Evolutionary conservation across 164 flowering plant species (phyloP).

Genomic region (Chimonanthus praecox): DNA sequence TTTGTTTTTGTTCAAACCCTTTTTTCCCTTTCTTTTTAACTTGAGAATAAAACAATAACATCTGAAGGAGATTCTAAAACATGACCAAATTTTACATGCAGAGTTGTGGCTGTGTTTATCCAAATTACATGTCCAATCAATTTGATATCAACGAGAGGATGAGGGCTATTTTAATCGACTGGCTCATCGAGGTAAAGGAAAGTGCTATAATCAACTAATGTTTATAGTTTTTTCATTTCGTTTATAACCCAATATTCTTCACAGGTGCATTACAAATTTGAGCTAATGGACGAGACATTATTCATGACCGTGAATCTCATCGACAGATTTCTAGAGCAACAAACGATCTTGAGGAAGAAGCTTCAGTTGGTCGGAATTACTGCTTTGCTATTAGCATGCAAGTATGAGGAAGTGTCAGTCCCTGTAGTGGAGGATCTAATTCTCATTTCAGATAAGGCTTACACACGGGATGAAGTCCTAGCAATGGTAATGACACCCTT

Average conservation of each 20-base stretch:
- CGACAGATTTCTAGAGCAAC: conserved; percentile 65
- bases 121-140: conserved; percentile 66
- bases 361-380: conserved; percentile 89
- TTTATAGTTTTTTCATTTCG: background rate
- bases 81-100: conserved; percentile 20
- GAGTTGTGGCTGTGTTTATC: conserved; percentile 49
- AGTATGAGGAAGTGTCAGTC: conserved; percentile 86
- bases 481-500: conserved; percentile 52
- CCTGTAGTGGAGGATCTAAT: conserved; percentile 83
- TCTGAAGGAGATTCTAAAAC: too few species aligned
- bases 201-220: background rate
- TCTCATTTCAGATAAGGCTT: conserved; percentile 78
- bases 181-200: conserved; percentile 80
- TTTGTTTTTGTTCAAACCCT: too few species aligned
- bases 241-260: background rate
- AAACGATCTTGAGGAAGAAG: conserved; percentile 59
- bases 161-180: conserved; percentile 88
- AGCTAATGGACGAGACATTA: conserved; percentile 80
- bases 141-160: conserved; percentile 73
- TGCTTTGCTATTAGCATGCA: conserved; percentile 90
- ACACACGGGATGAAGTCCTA: conserved; percentile 66
- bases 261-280: conserved; percentile 90
- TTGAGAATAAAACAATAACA: too few species aligned
- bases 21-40: too few species aligned
- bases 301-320: conserved; percentile 73